These are phyloP conservation scores for Hypholoma fasciculare DNA, from an alignment of 768 basidiomycete genomes.

Conservation along the genomic window DNA sequence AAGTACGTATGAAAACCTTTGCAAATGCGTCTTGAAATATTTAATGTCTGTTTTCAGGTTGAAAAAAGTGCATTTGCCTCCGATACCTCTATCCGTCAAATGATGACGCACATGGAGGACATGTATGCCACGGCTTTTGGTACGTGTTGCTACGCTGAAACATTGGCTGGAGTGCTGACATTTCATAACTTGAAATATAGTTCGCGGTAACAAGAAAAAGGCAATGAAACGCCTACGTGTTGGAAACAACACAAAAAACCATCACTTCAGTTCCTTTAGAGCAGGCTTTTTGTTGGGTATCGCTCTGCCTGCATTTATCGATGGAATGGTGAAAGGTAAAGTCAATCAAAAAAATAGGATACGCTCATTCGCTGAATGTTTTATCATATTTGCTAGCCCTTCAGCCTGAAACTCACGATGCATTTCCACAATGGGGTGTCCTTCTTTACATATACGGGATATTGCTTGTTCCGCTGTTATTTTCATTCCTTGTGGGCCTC, in stretches of 20 bases:
- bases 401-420: slow-evolving; percentile 12
- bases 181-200: slow-evolving; percentile 25
- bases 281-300: slow-evolving; percentile 75
- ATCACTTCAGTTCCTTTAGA: slow-evolving; percentile 73
- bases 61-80: slow-evolving; percentile 69
- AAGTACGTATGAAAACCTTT: slow-evolving; percentile 39
- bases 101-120: slow-evolving; percentile 78
- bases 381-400: slow-evolving; percentile 8
- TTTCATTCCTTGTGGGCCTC: slow-evolving; percentile 76
- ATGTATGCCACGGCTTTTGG: slow-evolving; percentile 78
- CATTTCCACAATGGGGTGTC: slow-evolving; percentile 69
- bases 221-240: slow-evolving; percentile 70
- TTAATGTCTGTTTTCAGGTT: slow-evolving; percentile 41
- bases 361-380: no score
- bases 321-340: slow-evolving; percentile 64
- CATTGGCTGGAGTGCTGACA: neutral
- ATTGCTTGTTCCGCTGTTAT: slow-evolving; percentile 71
- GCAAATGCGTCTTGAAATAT: neutral
- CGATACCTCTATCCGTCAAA: slow-evolving; percentile 53
- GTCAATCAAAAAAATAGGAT: no score
- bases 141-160: slow-evolving; percentile 34
- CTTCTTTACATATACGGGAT: slow-evolving; percentile 80
- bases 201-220: slow-evolving; percentile 73
- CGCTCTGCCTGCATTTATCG: slow-evolving; percentile 64
- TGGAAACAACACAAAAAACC: slow-evolving; percentile 47